Percentiles rank a stretch among this genome's conserved stretches.
Evolutionary conservation across 306 rosid species (phyloP).

Genomic region (Myrica gale): DNA sequence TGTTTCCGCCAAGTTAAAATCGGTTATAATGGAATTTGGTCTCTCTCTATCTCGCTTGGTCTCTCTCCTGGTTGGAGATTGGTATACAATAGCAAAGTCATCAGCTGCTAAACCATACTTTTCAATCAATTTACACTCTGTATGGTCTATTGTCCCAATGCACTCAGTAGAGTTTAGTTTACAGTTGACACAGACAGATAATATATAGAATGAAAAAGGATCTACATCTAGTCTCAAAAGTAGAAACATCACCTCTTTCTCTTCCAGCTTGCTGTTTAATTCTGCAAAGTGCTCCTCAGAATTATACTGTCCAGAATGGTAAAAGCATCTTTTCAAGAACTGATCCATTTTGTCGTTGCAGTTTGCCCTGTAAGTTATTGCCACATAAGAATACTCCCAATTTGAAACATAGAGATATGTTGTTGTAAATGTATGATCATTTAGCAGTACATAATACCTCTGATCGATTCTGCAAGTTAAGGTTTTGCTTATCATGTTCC

Average conservation of each 20-base stretch:
- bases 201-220: no score
- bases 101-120: not conserved
- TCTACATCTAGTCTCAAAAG: no score
- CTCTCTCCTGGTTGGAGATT: not conserved
- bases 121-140: not conserved
- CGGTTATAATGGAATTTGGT: not conserved
- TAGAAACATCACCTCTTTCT: constrained; percentile 46
- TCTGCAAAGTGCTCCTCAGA: constrained; percentile 71
- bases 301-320: constrained; percentile 82
- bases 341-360: constrained; percentile 88
- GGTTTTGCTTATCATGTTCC: constrained; percentile 77
- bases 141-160: not conserved
- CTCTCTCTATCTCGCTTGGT: not conserved
- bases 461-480: constrained; percentile 90
- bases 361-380: constrained; percentile 57
- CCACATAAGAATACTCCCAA: constrained; percentile 24
- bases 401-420: not conserved
- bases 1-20: not conserved
- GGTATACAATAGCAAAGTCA: not conserved
- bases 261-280: constrained; percentile 64
- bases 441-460: constrained; percentile 45
- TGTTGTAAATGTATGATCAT: not conserved
- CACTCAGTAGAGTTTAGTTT: no score
- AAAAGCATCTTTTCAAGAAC: constrained; percentile 81
- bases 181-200: no score